Evolutionary conservation across 148 eudicot species (phyloP).

Genomic region (Oxyria digyna): DNA sequence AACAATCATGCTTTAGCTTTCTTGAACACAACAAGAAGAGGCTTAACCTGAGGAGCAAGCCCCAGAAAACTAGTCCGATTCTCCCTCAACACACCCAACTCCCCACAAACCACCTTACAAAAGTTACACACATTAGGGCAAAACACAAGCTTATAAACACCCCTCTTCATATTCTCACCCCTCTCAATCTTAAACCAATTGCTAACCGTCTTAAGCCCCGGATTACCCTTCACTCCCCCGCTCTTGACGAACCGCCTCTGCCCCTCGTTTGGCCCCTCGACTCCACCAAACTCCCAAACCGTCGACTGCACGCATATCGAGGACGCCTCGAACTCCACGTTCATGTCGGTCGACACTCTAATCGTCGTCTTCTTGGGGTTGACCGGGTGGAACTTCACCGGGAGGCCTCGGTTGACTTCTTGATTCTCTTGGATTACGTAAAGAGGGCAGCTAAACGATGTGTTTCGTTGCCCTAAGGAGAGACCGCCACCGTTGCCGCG

Average conservation of each 20-base stretch:
- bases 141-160: slow-evolving; percentile 38
- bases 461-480: slow-evolving; percentile 5
- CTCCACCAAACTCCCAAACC: slow-evolving; percentile 25
- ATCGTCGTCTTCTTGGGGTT: slow-evolving; percentile 18
- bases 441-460: slow-evolving; percentile 19
- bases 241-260: slow-evolving; percentile 13
- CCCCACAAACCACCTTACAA: slow-evolving; percentile 41
- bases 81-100: slow-evolving; percentile 26
- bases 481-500: slow-evolving; percentile 19
- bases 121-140: slow-evolving; percentile 44
- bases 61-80: slow-evolving; percentile 1
- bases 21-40: slow-evolving; percentile 5
- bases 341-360: slow-evolving; percentile 23
- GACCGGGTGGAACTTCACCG: slow-evolving; percentile 17
- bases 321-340: slow-evolving; percentile 21
- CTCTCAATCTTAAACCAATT: slow-evolving; percentile 48
- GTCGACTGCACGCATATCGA: slow-evolving; percentile 22
- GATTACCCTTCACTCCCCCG: slow-evolving; percentile 31
- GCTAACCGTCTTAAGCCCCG: slow-evolving; percentile 21
- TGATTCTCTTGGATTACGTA: slow-evolving; percentile 22
- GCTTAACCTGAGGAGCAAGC: background rate
- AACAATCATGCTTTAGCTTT: background rate
- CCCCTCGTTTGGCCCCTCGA: slow-evolving; percentile 10
- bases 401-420: slow-evolving; percentile 20
- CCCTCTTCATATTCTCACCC: slow-evolving; percentile 1